Evolutionary conservation across 495 filamentous ascomycete genomes (phyloP), one percentile per base, ranked within the genome.

Genomic region (Bryoglossum gracile): DNA sequence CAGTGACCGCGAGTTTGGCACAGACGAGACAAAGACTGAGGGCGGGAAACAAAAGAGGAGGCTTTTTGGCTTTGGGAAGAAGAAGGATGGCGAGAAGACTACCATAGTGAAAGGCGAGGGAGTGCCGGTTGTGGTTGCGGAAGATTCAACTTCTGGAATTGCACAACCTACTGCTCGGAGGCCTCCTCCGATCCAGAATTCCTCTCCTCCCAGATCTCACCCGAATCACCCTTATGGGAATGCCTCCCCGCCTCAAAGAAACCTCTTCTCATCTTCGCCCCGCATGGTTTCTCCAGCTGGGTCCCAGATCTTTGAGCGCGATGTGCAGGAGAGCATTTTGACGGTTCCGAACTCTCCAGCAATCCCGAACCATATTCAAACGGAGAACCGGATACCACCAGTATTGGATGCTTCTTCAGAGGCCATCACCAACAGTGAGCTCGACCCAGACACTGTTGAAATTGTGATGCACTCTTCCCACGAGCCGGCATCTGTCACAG

Each of bases 271-370:
- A 19, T 67, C 77, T 13, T 82, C 81, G 3, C 79, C 81, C 3
- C 71, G 77, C 32, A 62, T 83, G 36, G 70, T 75, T 38, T 85
- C 82, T 11, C 81, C 83, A 9, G 80, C 80, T 4, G 80, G 71
- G 26, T 89, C 87, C 19, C 87, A 91, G 57, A 95, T 95, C 58
- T 95, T 95, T 65, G 89, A 95, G 71, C 85, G 89, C 56, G 82
- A 86, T 65, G 90, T 95, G 11, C 90, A 95, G 62, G 89, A 95
- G 58, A 67, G 76, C 23, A 54, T 55, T 58, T 34, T 77, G 6
- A 65, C 78, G n/a, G 59, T 73, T 5, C 81, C 87, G 43, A 77
- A 72, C 36, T 84, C 83, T 9, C 77, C 85, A 2, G 81, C 85
- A 8, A 91, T 92, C 49, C 89, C 89, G 8, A 78, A 83, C 1